phyloP scores from a whole-genome alignment of 768 basidiomycete species.

The button mushroom (Agaricus bisporus) region DNA sequence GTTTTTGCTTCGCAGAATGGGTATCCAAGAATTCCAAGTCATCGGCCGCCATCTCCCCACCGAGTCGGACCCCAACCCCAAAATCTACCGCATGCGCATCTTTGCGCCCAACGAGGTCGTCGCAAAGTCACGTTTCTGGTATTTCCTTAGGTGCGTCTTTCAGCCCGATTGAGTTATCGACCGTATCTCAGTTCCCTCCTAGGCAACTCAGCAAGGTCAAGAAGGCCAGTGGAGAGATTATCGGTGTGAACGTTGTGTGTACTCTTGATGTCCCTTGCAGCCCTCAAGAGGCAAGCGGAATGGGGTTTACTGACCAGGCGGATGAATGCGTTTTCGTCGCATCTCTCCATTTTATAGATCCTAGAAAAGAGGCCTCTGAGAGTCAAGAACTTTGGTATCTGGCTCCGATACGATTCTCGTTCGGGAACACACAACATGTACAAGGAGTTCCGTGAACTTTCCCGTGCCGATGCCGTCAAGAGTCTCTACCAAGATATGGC shows the following conservation, averaged over 20 bases:
- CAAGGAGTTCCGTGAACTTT: slow-evolving; percentile 97
- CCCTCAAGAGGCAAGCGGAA: slow-evolving; percentile 85
- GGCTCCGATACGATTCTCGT: slow-evolving; percentile 99
- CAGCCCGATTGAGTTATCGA: not conserved
- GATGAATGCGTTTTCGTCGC: slow-evolving; percentile 22
- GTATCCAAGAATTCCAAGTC: slow-evolving; percentile 90
- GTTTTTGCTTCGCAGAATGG: slow-evolving; percentile 44
- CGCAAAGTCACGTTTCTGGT: slow-evolving; percentile 99
- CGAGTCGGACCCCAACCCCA: slow-evolving; percentile 86
- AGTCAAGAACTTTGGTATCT: slow-evolving; percentile 99
- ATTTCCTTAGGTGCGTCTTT: slow-evolving; percentile 81
- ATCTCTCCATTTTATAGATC: slow-evolving; percentile 54
- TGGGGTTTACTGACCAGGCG: slow-evolving; percentile 47
- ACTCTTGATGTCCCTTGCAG: slow-evolving; percentile 58
- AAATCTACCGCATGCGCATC: slow-evolving; percentile 99
- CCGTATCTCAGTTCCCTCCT: not conserved
- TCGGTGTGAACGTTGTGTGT: slow-evolving; percentile 96
- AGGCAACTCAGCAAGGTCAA: slow-evolving; percentile 99
- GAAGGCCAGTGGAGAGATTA: slow-evolving; percentile 98
- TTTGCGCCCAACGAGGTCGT: slow-evolving; percentile 98
- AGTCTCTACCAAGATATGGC: slow-evolving; percentile 99
- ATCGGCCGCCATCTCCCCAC: slow-evolving; percentile 97
- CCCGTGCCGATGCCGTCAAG: slow-evolving; percentile 92
- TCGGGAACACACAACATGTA: slow-evolving; percentile 99
- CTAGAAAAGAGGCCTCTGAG: slow-evolving; percentile 96